phyloP scores from a whole-genome alignment of 2,329 filamentous ascomycete species.

The Diaporthe citrichinensis region DNA sequence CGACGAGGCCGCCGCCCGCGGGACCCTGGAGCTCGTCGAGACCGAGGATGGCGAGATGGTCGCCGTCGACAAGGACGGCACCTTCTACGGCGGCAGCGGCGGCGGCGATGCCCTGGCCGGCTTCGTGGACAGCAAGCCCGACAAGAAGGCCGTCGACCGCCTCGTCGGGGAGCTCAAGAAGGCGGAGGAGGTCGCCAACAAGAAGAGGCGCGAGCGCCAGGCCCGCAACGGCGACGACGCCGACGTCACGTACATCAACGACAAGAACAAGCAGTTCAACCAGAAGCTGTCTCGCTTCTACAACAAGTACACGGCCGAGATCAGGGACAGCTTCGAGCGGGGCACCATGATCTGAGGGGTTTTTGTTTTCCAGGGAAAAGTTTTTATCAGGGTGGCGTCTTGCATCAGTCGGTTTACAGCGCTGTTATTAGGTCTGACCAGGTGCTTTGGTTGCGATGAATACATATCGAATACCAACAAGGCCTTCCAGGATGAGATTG shows the following conservation, averaged over 20 bases:
- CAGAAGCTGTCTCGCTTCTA: conserved; percentile 96
- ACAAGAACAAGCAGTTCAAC: conserved; percentile 99
- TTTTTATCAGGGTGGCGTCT: neutral
- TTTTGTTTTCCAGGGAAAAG: neutral
- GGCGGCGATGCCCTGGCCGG: conserved; percentile 86
- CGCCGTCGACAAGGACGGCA: conserved; percentile 91
- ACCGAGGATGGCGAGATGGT: conserved; percentile 95
- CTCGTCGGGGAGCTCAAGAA: conserved; percentile 89
- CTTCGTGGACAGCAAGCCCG: conserved; percentile 88
- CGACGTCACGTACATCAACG: conserved; percentile 99
- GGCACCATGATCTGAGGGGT: conserved; percentile 87
- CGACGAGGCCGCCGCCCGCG: conserved; percentile 85
- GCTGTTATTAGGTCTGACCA: conserved; percentile 1
- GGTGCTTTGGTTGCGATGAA: neutral
- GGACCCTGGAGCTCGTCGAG: conserved; percentile 93
- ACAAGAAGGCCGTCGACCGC: conserved; percentile 88
- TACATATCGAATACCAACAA: neutral
- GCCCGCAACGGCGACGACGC: conserved; percentile 85
- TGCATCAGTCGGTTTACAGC: conserved; percentile 10
- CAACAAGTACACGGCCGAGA: conserved; percentile 98
- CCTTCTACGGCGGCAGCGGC: conserved; percentile 90
- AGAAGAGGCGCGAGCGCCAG: conserved; percentile 86
- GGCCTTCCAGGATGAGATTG: neutral
- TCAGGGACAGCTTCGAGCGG: conserved; percentile 96
- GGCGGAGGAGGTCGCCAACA: conserved; percentile 87